Base-by-base conservation (phyloP, 2,329 filamentous ascomycete species). In the Trichoderma gracile region DNA sequence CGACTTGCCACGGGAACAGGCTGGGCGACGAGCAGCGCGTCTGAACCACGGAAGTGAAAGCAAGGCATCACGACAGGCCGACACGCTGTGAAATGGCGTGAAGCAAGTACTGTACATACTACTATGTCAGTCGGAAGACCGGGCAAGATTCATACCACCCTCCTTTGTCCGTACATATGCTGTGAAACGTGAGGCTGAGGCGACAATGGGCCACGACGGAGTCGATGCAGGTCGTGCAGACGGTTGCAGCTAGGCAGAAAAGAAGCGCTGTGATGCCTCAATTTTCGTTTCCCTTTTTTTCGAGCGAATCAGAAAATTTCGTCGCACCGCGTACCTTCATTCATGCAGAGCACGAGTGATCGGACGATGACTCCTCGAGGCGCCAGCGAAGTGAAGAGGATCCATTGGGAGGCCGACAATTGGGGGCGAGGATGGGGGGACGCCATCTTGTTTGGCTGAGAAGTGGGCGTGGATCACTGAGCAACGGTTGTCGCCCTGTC, bases 231-330 rank as follows among this genome's bases (percentile, higher is more conserved):
- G 25, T 33, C 23, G 15, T 23, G 12, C 2, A 58, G 43, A 58
- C 38, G 56, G 19, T 14, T 17, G 19, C 19, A 19, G 38, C 47
- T 27, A 61, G 57, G 46, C 47, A 61, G 46, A 60, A 60, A 30
- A 14, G 23, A 42, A 42, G 23, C 38, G 40, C n/a, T 17, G 23
- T 56, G 53, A 38, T 38, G 33, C 33, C 33, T 14, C 33, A 14
- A 1, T 14, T 38, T 38, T 38, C 30, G 1, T 3, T 38, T 30
- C 8, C 7, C 50, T 30, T 19, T 0, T 0, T 9, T 10, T 4
- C 17, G 33, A 43, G 46, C 46, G 38, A 61, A 53, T 61, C 57
- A 43, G 14, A 33, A 14, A 21, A 52, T 33, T 3, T 14, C 33
- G 1, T 3, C 33, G 12, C 33, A 2, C 33, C 12, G 33, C 3